Evolutionary conservation across 805 yeast genomes (phyloP), one percentile per base, ranked within the genome.

Genomic region (Clavispora vitiphila): DNA sequence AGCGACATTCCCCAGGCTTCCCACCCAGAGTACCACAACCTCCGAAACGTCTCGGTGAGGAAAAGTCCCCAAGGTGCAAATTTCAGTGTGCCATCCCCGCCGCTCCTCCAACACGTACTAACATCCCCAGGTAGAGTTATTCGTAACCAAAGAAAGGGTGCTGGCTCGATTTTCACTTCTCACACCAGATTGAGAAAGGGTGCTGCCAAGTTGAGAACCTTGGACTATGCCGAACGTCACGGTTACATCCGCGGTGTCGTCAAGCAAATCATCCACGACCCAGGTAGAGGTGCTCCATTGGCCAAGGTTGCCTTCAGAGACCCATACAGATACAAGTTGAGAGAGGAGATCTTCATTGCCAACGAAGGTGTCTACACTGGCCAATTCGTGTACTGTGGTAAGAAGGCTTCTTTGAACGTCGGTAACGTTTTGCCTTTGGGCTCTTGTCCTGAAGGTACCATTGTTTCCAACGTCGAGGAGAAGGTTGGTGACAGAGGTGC

Each of bases 111-210:
- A 8, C 4, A 11, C 26, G 22, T 29, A 41, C 50, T 49, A 44
- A 49, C 51, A 39, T 40, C 29, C 34, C 25, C 64, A 81, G 96
- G 96, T 86, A 88, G 98, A 85, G 99, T 93, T 79, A 93, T 93
- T 82, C 95, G 99, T 81, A 93, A 93, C 85, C 99, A 93, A 85
- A 90, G 99, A 89, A 93, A 93, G 82, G 98, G 98, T 86, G 96
- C 96, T 77, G 98, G 99, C 73, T 91, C 98, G 69, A 89, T 93
- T 83, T 93, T 93, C 89, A 85, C 95, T 73, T 83, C 99, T 69
- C 96, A 91, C 93, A 91, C 98, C 83, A 91, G 98, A 80, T 87
- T 93, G 77, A 89, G 99, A 86, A 87, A 93, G 80, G 99, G 99
- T 76, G 98, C 99, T 73, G 99, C 99, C 72, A 91, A 91, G 87